A percentile compares a stretch with the other conserved stretches of the same genome.
These are phyloP conservation scores for Cladophialophora yegresii DNA, from an alignment of 2,329 filamentous ascomycete genomes.

Conservation along the genomic window DNA sequence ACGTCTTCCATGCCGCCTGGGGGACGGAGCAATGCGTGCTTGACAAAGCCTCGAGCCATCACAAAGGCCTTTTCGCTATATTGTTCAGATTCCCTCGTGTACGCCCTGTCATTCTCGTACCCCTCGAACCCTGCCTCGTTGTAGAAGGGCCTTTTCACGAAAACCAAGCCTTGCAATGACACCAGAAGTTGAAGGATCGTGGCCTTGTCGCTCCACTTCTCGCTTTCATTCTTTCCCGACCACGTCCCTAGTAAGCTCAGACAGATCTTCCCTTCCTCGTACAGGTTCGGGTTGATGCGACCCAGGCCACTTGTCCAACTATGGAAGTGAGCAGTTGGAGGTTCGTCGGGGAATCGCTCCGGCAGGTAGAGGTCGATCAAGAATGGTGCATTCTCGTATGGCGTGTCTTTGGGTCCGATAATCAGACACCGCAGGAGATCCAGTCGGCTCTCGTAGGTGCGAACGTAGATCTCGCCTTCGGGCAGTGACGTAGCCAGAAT, in stretches of 20 bases:
- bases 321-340: constrained; percentile 61
- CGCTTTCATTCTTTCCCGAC: constrained; percentile 55
- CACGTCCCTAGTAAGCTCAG: constrained; percentile 62
- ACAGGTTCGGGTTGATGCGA: constrained; percentile 63
- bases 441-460: constrained; percentile 61
- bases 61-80: constrained; percentile 60
- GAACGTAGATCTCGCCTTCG: constrained; percentile 56
- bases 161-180: constrained; percentile 58
- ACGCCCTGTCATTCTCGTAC: constrained; percentile 51
- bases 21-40: constrained; percentile 48
- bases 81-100: constrained; percentile 49
- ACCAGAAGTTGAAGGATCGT: constrained; percentile 61
- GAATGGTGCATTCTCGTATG: constrained; percentile 63
- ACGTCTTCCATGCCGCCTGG: constrained; percentile 54
- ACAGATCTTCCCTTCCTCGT: constrained; percentile 65
- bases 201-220: constrained; percentile 57
- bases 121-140: constrained; percentile 65
- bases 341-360: constrained; percentile 53
- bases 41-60: constrained; percentile 55
- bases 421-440: constrained; percentile 62
- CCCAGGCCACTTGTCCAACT: constrained; percentile 58
- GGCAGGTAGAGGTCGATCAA: constrained; percentile 60
- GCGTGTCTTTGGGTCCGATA: constrained; percentile 60
- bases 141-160: constrained; percentile 63
- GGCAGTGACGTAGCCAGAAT: constrained; percentile 60